Evolutionary conservation across 202 grass and related monocot genomes (phyloP).

Genomic region (Eragrostis tef): DNA sequence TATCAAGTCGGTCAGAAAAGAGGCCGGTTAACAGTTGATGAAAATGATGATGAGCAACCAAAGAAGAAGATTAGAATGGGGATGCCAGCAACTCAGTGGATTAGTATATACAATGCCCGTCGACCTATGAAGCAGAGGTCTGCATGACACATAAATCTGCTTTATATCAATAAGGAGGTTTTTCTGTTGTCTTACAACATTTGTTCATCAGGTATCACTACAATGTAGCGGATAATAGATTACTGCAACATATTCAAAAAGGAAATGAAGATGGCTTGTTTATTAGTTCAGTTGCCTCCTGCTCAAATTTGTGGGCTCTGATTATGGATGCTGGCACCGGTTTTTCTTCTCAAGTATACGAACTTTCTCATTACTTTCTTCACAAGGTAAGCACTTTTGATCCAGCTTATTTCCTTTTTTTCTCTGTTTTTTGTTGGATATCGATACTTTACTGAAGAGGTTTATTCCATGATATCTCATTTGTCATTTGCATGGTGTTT

Average conservation of each 20-base stretch:
- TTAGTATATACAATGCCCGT: constrained; percentile 90
- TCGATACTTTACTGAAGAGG: neutral
- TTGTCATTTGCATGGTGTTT: constrained; percentile 34
- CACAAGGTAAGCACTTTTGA: constrained; percentile 67
- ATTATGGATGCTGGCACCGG: constrained; percentile 98
- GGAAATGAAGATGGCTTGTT: constrained; percentile 98
- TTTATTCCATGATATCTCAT: constrained; percentile 19
- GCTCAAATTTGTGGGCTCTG: constrained; percentile 85
- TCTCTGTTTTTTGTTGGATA: constrained; percentile 27
- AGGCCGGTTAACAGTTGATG: constrained; percentile 65
- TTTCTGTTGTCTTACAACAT: constrained; percentile 29
- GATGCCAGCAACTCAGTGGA: constrained; percentile 89
- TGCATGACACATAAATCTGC: constrained; percentile 36
- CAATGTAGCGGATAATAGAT: constrained; percentile 90
- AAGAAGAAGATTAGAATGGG: constrained; percentile 98
- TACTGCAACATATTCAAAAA: constrained; percentile 84
- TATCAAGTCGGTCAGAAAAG: constrained; percentile 94
- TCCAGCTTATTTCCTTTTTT: neutral
- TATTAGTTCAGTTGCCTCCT: constrained; percentile 89
- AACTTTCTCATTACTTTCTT: constrained; percentile 80
- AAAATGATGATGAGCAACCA: constrained; percentile 89
- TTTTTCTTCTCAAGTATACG: constrained; percentile 80
- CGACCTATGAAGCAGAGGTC: constrained; percentile 97
- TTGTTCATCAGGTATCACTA: constrained; percentile 87
- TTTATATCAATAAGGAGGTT: constrained; percentile 39